These are phyloP conservation scores for Fonsecaea erecta DNA, from an alignment of 2,329 filamentous ascomycete genomes.

Conservation along the genomic window DNA sequence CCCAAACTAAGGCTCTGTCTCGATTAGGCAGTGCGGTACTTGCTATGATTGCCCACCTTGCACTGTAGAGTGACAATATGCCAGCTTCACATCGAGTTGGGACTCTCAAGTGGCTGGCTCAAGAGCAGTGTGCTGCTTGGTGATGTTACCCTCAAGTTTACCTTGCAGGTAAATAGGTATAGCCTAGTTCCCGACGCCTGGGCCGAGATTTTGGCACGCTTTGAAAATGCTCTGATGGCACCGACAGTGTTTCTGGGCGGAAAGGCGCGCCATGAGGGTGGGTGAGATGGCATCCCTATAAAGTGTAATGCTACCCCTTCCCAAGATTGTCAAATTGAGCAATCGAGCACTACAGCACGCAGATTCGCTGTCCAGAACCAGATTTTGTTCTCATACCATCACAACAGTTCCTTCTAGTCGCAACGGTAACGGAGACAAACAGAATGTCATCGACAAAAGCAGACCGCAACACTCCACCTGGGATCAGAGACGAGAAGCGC, in stretches of 20 bases:
- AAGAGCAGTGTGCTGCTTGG: neutral
- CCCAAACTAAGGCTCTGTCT: neutral
- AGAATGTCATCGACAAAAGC: constrained; percentile 8
- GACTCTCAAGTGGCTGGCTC: neutral
- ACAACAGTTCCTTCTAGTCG: neutral
- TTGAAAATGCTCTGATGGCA: neutral
- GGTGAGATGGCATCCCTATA: neutral
- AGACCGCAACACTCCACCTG: constrained; percentile 27
- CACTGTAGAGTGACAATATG: neutral
- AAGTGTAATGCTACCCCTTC: neutral
- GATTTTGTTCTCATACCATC: constrained; percentile 7
- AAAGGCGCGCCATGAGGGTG: neutral
- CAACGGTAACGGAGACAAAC: neutral
- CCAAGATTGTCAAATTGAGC: neutral
- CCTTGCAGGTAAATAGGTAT: neutral
- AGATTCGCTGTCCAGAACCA: neutral
- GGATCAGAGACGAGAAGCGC: constrained; percentile 20
- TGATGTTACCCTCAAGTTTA: neutral
- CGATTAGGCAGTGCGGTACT: neutral
- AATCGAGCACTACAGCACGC: neutral
- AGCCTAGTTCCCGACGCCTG: neutral
- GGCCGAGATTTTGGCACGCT: neutral
- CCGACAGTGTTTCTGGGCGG: too few relatives aligned
- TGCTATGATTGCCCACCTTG: neutral
- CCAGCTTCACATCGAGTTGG: neutral